Conservation (phyloP, 2,329 filamentous ascomycete species). For the Coleophoma eucalyptorum region DNA sequence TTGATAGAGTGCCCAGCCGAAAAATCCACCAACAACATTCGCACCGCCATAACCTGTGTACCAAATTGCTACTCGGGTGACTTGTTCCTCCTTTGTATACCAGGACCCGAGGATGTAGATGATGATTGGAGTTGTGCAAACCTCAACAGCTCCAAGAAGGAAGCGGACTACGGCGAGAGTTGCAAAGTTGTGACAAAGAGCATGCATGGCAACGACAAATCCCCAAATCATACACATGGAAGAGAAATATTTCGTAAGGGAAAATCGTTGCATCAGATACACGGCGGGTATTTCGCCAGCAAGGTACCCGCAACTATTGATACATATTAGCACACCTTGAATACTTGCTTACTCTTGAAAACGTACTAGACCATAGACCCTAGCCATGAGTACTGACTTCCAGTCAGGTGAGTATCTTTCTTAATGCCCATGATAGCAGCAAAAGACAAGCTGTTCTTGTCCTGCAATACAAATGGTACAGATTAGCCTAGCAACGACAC, state of each 20-base stretch:
- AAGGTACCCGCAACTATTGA: constrained; percentile 26
- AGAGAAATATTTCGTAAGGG: constrained; percentile 56
- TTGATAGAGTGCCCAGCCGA: constrained; percentile 36
- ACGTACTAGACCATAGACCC: constrained; percentile 33
- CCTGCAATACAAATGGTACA: too few species aligned
- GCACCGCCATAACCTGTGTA: constrained; percentile 61
- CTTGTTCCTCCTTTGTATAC: constrained; percentile 67
- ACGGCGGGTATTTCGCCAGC: constrained; percentile 1
- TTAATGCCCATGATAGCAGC: constrained; percentile 3
- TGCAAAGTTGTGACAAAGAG: constrained; percentile 51
- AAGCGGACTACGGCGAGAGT: constrained; percentile 25
- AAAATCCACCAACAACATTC: constrained; percentile 54
- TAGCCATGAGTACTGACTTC: constrained; percentile 40
- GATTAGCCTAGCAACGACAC: too few species aligned
- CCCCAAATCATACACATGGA: constrained; percentile 57
- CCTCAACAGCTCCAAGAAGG: background rate
- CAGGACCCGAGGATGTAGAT: constrained; percentile 62
- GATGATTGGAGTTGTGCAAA: constrained; percentile 45
- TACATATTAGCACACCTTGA: too few species aligned
- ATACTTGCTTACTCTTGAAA: too few species aligned
- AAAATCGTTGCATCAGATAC: constrained; percentile 43
- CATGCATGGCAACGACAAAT: constrained; percentile 52
- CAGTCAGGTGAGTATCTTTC: background rate
- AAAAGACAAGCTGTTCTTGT: constrained; percentile 2
- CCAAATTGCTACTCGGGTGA: constrained; percentile 57